These are phyloP conservation scores for Ganoderma multipileum DNA, from an alignment of 1,284 basidiomycete species.

Conservation along the genomic window DNA sequence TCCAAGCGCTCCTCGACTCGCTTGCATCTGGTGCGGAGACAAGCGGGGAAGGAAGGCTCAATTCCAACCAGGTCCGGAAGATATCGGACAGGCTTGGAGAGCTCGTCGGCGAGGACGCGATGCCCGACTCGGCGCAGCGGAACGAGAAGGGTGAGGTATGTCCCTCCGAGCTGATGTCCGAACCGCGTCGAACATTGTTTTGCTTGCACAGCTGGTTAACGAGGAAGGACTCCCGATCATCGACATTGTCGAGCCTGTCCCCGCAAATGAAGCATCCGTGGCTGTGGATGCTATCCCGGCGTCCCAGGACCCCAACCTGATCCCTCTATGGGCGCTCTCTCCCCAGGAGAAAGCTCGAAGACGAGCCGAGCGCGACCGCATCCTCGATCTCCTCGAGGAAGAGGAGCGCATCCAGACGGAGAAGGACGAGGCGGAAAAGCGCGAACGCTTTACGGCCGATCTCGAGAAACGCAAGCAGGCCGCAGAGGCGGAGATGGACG, in stretches of 20 bases:
- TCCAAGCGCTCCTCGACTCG: constrained; percentile 59
- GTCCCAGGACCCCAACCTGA: constrained; percentile 50
- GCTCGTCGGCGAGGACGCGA: constrained; percentile 57
- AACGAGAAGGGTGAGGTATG: constrained; percentile 70
- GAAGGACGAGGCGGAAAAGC: constrained; percentile 48
- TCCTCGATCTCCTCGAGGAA: constrained; percentile 73
- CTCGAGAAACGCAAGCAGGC: constrained; percentile 59
- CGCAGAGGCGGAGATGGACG: constrained; percentile 57
- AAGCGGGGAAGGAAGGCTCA: constrained; percentile 43
- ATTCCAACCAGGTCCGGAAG: constrained; percentile 56
- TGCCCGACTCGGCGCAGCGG: constrained; percentile 44
- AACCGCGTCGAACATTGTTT: constrained; percentile 24
- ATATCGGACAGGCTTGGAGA: constrained; percentile 68
- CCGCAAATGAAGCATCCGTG: constrained; percentile 29
- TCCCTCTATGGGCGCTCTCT: constrained; percentile 56
- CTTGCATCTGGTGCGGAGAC: constrained; percentile 45
- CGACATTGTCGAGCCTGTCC: constrained; percentile 72
- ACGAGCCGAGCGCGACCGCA: constrained; percentile 61
- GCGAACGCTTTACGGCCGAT: constrained; percentile 51
- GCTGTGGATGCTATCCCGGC: constrained; percentile 13
- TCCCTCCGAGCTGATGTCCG: constrained; percentile 28
- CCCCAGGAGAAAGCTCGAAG: constrained; percentile 54
- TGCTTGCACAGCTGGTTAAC: constrained; percentile 60
- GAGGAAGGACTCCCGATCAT: constrained; percentile 81
- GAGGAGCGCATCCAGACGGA: constrained; percentile 62